Percentiles rank a stretch among this genome's conserved stretches.
These are phyloP conservation scores for Epichloe baconii DNA, from an alignment of 2,329 filamentous ascomycete genomes.

Conservation along the genomic window DNA sequence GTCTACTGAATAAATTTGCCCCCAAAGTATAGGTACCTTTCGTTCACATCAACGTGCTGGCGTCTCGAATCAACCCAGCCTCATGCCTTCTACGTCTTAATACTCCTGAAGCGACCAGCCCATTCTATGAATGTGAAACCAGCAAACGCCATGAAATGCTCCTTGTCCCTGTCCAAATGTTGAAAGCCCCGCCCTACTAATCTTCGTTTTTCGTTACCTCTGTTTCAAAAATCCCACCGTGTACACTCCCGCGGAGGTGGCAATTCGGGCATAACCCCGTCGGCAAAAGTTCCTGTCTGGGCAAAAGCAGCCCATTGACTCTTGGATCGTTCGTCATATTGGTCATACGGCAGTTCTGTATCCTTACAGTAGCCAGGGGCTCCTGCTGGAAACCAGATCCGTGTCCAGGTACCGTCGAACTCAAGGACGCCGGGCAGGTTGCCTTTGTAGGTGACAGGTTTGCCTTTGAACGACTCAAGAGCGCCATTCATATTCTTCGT, in stretches of 20 bases:
- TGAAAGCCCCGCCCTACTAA: not conserved
- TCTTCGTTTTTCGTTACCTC: not conserved
- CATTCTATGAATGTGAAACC: not conserved
- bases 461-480: conserved; percentile 49
- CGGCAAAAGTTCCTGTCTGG: conserved; percentile 53
- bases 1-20: no score
- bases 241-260: conserved; percentile 70
- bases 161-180: not conserved
- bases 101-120: not conserved
- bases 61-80: not conserved
- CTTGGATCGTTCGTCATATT: conserved; percentile 47
- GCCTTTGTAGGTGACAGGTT: conserved; percentile 44
- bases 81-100: not conserved
- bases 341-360: conserved; percentile 43
- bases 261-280: conserved; percentile 59
- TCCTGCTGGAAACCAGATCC: conserved; percentile 63
- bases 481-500: conserved; percentile 28
- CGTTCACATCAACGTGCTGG: not conserved
- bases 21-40: no score
- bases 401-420: conserved; percentile 42
- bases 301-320: conserved; percentile 52
- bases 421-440: conserved; percentile 34
- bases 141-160: conserved; percentile 10
- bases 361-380: conserved; percentile 49
- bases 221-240: conserved; percentile 52